Conservation (phyloP, 257 asterid genomes). For the Haberlea rhodopensis region DNA sequence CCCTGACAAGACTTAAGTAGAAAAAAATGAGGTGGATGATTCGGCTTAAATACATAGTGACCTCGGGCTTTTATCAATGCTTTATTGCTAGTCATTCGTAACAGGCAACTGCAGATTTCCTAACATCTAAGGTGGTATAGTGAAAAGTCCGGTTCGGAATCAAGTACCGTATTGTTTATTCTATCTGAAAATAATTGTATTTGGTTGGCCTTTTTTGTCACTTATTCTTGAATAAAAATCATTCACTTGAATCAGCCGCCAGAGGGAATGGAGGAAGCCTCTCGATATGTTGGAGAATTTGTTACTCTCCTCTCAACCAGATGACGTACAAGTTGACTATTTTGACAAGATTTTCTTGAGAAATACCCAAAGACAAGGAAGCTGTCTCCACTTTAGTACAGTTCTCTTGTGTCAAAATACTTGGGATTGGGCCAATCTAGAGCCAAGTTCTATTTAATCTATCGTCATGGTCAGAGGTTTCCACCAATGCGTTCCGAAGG, state of each 20-base stretch:
- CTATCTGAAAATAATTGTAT: constrained; percentile 26
- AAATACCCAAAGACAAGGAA: constrained; percentile 27
- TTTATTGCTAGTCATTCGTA: constrained; percentile 19
- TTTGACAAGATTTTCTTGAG: not conserved
- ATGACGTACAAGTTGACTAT: constrained; percentile 6
- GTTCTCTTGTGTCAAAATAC: not conserved
- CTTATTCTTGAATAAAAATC: constrained; percentile 7
- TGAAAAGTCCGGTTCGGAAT: constrained; percentile 21
- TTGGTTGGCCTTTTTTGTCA: not conserved
- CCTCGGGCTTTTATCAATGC: constrained; percentile 9
- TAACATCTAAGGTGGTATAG: too few species aligned
- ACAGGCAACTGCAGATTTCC: constrained; percentile 24
- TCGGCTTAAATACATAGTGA: too few species aligned
- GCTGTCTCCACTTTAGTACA: not conserved
- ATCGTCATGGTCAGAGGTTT: constrained; percentile 2
- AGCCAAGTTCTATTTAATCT: constrained; percentile 21
- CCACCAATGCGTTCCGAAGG: constrained; percentile 14
- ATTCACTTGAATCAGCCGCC: not conserved
- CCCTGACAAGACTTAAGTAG: constrained; percentile 34
- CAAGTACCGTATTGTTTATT: constrained; percentile 31
- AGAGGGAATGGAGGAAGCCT: constrained; percentile 27
- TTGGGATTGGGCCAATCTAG: constrained; percentile 28
- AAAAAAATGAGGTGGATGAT: constrained; percentile 28
- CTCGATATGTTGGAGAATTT: constrained; percentile 7
- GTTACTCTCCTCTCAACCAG: constrained; percentile 16